Evolutionary conservation across 805 yeast genomes (phyloP), one percentile per base, ranked within the genome.

Genomic region (Yamadazyma tumulicola): DNA sequence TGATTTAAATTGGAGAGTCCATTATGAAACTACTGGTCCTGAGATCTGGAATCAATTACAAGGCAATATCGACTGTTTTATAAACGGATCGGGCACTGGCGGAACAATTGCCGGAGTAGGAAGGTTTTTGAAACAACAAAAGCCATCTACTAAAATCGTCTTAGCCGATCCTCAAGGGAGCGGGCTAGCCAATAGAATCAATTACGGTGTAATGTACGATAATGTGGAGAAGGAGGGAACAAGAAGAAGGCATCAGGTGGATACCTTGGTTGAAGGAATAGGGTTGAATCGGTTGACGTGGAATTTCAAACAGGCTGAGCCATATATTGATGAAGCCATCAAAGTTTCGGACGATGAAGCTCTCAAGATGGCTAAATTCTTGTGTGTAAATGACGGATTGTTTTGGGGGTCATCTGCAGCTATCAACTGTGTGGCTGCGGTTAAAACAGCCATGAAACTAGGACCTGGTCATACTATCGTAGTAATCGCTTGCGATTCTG

Each of bases 91-190:
- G 21, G 98, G 98, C 8, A 91, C 98, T 0, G 98, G 95, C 56
- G 98, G 98, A 25, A 93, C 98, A 1, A 87, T 91, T 31, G 71
- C 95, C 4, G 98, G 98, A 19, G 91, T 88, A 10, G 76, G 95
- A 1, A 72, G 69, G 39, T 93, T 68, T 58, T 66, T 91, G 46
- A 84, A 84, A 93, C 33, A 86, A 80, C 50, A 75, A 69, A 35
- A 66, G 12, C 53, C 66, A 0, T 30, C 52, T 0, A 51, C 82
- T 0, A 65, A 59, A 29, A 73, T 82, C 1, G 70, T 85, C 3
- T 63, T 93, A 19, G 96, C 97, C 0, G 98, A 91, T 57, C 97
- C 97, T 1, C 97, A 87, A 51, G 98, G 98, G 0, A 81, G 93
- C 11, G 98, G 98, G 0, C 73, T 93, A 43, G 85, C 72, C 52